Base-by-base conservation (phyloP, 345 rosid genomes). In the Firmiana major region DNA sequence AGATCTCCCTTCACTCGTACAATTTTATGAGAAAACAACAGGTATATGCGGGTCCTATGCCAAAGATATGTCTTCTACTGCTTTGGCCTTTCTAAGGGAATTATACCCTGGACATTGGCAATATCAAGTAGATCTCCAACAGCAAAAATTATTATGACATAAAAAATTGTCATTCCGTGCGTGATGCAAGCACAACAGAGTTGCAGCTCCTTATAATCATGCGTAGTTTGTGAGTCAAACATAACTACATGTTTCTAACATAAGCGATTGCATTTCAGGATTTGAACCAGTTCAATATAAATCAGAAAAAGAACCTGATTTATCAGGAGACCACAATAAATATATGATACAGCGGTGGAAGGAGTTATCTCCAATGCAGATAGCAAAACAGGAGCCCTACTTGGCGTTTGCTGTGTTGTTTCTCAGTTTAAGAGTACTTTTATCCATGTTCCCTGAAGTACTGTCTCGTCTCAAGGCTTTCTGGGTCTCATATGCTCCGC, bases 1-100 rank as follows among this genome's bases (percentile, higher is more conserved):
- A 81, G 84, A 87, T 80, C 88, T 95, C 24, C 74, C 65, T 24
- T 87, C 90, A 6, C 88, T 95, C 13, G 82, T 87, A 17, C 88
- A 87, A 78, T 95, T 93, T 83, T 93, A 93, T 67, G 78, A 85
- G 86, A 85, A 81, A 84, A 81, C 88, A 62, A 90, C 94, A 76
- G 97, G 99, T 92, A 81, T 75, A 59, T 53, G 36, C 36, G 58
- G 58, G 26, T 71, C 40, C 48, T 36, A 28, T 70, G 4, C 38
- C n/a, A 11, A 57, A 60, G 34, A 49, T 48, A 28, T 65, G 43
- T 38, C 13, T 13, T 75, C 42, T 74, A 8, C 8, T 58, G 45
- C 26, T 71, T 26, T 28, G 24, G 22, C 24, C 55, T 43, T 24
- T 19, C 54, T 26, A 34, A 3, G 67, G 43, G 42, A 28, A 16